A percentile compares a stretch with the other conserved stretches of the same genome.
Evolutionary conservation across 2,329 filamentous ascomycete species (phyloP).

Genomic region (Berkeleyomyces rouxiae): DNA sequence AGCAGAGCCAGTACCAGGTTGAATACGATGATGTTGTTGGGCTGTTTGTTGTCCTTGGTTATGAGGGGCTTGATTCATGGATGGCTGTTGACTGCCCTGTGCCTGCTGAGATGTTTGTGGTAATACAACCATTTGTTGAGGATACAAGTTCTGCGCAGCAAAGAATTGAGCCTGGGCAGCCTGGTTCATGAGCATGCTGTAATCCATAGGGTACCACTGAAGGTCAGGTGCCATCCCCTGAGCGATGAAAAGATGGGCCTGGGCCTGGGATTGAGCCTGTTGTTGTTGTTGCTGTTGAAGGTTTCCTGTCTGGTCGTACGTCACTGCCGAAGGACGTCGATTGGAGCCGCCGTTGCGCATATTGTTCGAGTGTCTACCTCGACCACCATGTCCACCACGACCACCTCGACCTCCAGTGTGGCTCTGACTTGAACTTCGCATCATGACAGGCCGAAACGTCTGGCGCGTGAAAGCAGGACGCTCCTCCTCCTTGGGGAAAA

Average conservation of each 20-base stretch:
- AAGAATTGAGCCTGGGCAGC: background rate
- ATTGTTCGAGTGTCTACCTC: conserved; percentile 29
- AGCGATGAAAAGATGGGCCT: conserved; percentile 16
- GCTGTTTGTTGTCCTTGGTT: background rate
- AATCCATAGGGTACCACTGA: background rate
- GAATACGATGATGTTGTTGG: conserved; percentile 6
- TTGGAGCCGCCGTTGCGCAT: conserved; percentile 29
- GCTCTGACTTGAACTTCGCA: conserved; percentile 45
- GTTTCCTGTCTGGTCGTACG: conserved; percentile 10
- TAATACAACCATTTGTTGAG: background rate
- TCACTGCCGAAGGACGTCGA: conserved; percentile 32
- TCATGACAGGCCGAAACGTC: conserved; percentile 34
- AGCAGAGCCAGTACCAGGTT: background rate
- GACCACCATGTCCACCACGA: conserved; percentile 22
- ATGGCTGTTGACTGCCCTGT: background rate
- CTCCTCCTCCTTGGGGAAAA: conserved; percentile 72
- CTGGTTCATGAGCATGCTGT: background rate
- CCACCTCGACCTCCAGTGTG: conserved; percentile 30
- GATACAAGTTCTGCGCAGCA: background rate
- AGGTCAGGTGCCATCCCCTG: background rate
- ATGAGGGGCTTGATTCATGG: background rate
- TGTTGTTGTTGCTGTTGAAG: conserved; percentile 13
- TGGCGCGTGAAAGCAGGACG: conserved; percentile 38
- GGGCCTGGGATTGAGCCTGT: background rate
- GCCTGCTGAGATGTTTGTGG: background rate